These are phyloP conservation scores for Trametes elegans DNA, from an alignment of 768 basidiomycete species.

Conservation along the genomic window DNA sequence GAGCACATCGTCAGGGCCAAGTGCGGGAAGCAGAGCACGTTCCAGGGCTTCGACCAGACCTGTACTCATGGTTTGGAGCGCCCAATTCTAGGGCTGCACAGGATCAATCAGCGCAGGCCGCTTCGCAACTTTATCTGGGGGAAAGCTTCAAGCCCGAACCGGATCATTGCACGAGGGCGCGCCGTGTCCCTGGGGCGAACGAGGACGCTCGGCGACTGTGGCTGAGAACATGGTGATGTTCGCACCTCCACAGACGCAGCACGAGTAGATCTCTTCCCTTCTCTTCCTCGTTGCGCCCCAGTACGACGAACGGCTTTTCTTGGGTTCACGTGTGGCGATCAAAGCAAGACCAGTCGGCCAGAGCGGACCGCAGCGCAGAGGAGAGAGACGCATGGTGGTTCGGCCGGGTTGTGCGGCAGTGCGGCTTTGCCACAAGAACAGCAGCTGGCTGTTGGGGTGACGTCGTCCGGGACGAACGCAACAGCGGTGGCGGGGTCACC, in stretches of 20 bases:
- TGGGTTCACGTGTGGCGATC: too few relatives aligned
- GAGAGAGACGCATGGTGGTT: too few relatives aligned
- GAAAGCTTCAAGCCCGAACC: slow-evolving; percentile 1
- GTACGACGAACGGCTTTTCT: too few relatives aligned
- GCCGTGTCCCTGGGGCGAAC: background rate
- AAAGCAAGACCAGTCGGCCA: too few relatives aligned
- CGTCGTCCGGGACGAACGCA: background rate
- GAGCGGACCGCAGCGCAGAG: too few relatives aligned
- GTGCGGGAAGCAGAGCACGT: background rate
- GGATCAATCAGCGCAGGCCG: slow-evolving; percentile 13
- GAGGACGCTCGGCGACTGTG: background rate
- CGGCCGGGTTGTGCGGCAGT: background rate
- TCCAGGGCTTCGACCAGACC: slow-evolving; percentile 6
- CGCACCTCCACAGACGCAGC: background rate
- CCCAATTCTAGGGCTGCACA: slow-evolving; percentile 12
- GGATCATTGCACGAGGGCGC: slow-evolving; percentile 4
- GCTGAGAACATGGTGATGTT: background rate
- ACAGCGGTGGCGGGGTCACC: slow-evolving; percentile 6
- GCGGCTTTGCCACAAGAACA: too few relatives aligned
- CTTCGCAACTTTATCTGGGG: slow-evolving; percentile 2
- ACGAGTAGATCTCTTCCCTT: too few relatives aligned
- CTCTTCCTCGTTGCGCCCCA: too few relatives aligned
- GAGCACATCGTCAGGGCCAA: background rate
- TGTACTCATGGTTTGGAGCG: slow-evolving; percentile 11
- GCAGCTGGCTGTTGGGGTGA: too few relatives aligned